A percentile compares a stretch with the other conserved stretches of the same genome.
Evolutionary conservation across 176 grass and related monocot species (phyloP).

Genomic region (Eleusine indica): DNA sequence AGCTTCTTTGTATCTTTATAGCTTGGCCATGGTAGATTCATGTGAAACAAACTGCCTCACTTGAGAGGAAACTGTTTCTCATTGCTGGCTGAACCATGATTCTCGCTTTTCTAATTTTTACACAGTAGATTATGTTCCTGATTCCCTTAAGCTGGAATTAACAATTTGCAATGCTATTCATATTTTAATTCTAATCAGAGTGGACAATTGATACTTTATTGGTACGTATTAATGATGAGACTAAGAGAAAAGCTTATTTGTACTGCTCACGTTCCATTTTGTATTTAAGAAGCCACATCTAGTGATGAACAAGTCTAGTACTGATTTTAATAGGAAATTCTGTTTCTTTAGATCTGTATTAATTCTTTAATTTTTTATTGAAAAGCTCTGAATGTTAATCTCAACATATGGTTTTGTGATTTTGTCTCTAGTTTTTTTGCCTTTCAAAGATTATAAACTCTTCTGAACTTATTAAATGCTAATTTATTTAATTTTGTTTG

Average conservation of each 20-base stretch:
- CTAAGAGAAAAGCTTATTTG: not conserved
- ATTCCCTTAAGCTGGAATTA: conserved; percentile 6
- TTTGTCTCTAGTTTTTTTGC: not conserved
- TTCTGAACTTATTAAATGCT: not conserved
- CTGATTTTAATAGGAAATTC: not conserved
- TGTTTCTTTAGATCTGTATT: conserved; percentile 1
- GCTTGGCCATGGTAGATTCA: not conserved
- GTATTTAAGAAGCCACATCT: not conserved
- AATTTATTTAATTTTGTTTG: not conserved
- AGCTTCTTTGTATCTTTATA: conserved; percentile 7
- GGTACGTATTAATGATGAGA: not conserved
- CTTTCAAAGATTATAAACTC: not conserved
- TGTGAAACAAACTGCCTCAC: not conserved
- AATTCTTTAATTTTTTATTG: conserved; percentile 8
- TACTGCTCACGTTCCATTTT: not conserved
- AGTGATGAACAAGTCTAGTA: not conserved
- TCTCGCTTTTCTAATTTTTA: not conserved
- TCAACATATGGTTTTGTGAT: conserved; percentile 1
- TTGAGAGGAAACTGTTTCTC: conserved; percentile 9
- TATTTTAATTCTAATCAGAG: conserved; percentile 5
- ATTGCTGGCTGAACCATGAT: not conserved
- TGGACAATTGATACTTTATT: not conserved
- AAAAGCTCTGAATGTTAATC: conserved; percentile 7
- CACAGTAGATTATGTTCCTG: conserved; percentile 3
- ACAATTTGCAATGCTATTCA: not conserved